Evolutionary conservation across 2,329 filamentous ascomycete genomes (phyloP).

Genomic region (Diaporthe batatas): DNA sequence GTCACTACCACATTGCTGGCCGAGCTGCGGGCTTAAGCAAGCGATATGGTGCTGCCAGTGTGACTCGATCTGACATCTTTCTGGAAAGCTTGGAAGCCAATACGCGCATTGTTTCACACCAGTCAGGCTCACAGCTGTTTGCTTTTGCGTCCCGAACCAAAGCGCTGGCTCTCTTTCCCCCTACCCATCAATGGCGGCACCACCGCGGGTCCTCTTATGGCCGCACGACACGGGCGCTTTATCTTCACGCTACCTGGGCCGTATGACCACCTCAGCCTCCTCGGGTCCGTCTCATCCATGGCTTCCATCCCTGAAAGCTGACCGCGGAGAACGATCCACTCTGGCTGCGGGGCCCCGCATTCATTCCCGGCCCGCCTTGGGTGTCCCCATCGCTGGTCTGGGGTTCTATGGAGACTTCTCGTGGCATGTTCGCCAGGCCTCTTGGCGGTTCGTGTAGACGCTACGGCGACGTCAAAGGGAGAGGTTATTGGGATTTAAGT

Average conservation of each 20-base stretch:
- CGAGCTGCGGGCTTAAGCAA: constrained; percentile 1
- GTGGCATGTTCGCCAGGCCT: not conserved
- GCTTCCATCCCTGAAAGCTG: constrained; percentile 15
- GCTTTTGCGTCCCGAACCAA: not conserved
- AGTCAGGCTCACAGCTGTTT: constrained; percentile 9
- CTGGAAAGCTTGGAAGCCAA: constrained; percentile 27
- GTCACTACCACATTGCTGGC: constrained; percentile 18
- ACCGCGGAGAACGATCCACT: constrained; percentile 22
- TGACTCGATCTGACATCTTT: constrained; percentile 25
- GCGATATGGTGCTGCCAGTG: constrained; percentile 2
- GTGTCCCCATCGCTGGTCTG: not conserved
- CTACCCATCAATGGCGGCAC: not conserved
- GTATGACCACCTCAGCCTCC: constrained; percentile 3
- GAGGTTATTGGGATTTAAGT: constrained; percentile 19
- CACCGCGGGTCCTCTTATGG: constrained; percentile 22
- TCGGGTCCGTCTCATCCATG: constrained; percentile 5
- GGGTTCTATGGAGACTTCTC: constrained; percentile 19
- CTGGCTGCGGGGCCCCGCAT: constrained; percentile 28
- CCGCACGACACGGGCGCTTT: not conserved
- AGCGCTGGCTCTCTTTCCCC: not conserved
- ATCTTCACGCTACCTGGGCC: constrained; percentile 5
- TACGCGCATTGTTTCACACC: constrained; percentile 29
- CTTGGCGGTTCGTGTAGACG: constrained; percentile 23
- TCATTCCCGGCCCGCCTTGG: constrained; percentile 23
- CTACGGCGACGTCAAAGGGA: not conserved